Base-by-base conservation (phyloP, 257 asterid genomes). In the Salvia rosmarinus region DNA sequence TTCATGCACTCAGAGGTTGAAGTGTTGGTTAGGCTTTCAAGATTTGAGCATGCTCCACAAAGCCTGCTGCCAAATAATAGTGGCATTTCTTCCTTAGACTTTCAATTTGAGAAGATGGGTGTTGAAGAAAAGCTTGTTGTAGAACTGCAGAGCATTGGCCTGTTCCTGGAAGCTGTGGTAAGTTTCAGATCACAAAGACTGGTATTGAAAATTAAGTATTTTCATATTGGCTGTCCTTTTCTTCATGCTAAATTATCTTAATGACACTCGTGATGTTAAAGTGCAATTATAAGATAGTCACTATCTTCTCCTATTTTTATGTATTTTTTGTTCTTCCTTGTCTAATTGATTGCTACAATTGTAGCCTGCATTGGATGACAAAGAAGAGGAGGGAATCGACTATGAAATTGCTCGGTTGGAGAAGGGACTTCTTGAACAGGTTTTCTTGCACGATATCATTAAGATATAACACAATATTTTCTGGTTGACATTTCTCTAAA, bases 311-410 rank as follows among this genome's bases (percentile, higher is more conserved):
- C 25, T 23, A 14, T 35, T 25, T 56, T 17, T 9, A 10, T 32
- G 5, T 32, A 32, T 1, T 35, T 68, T 20, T 21, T 25, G 13
- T 9, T 42, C 56, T 16, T 56, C 12, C 23, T 9, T 67, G 46
- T 39, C 70, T 77, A 61, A 17, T 71, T 71, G 10, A 75, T 52
- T 75, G 44, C 32, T 34, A 39, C 75, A 46, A 69, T 71, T 71
- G 60, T 86, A 95, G 99, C 98, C 99, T 61, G 94, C 86, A 32
- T 78, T 95, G 84, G 92, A 84, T 32, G 97, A 90, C 79, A 91
- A 87, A 85, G 99, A 91, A 79, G 96, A 87, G 47, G 90, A 83
- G 70, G 71, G 73, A 56, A 75, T 90, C 76, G 57, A 80, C 73
- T 86, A 90, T 78, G 92, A 91, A 81, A 77, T 91, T 76, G 78